Evolutionary conservation across 2,329 filamentous ascomycete species (phyloP).

Genomic region (Stachybotrys elegans): DNA sequence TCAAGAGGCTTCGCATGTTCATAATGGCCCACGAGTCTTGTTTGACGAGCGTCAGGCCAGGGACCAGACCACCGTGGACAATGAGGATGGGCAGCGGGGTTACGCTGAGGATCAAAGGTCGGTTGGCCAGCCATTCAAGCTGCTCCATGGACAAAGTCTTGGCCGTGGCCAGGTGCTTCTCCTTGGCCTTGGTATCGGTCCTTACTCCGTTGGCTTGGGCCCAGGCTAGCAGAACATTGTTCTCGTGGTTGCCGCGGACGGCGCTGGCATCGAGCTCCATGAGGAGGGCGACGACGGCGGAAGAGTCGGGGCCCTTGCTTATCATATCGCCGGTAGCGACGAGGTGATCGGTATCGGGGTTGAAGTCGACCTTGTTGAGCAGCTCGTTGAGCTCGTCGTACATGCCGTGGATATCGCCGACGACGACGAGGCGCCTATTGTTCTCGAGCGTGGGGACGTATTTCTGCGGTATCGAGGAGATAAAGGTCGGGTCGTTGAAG

Average conservation of each 20-base stretch:
- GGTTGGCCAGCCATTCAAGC: conserved; percentile 61
- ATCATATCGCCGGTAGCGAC: conserved; percentile 76
- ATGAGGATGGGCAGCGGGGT: conserved; percentile 62
- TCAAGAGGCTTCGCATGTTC: conserved; percentile 80
- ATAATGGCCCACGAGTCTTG: conserved; percentile 79
- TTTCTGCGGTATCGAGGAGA: conserved; percentile 22
- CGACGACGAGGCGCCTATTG: conserved; percentile 63
- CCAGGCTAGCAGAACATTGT: conserved; percentile 69
- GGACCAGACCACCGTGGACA: conserved; percentile 82
- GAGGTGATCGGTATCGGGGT: conserved; percentile 58
- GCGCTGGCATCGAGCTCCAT: conserved; percentile 70
- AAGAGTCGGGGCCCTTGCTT: conserved; percentile 80
- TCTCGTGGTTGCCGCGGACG: conserved; percentile 91
- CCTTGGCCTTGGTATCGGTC: conserved; percentile 18
- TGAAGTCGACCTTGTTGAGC: conserved; percentile 61
- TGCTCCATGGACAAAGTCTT: conserved; percentile 53
- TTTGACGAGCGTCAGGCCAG: conserved; percentile 61
- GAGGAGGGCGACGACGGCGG: conserved; percentile 70
- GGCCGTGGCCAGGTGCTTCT: conserved; percentile 47
- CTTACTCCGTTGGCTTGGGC: conserved; percentile 19
- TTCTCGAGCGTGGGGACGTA: conserved; percentile 28
- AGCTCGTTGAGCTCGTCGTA: conserved; percentile 60
- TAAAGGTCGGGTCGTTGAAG: conserved; percentile 25
- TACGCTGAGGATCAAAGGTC: conserved; percentile 73
- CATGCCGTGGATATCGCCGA: conserved; percentile 94